Conservation (phyloP, 305 asterid genomes). For the Fraxinus ornus region DNA sequence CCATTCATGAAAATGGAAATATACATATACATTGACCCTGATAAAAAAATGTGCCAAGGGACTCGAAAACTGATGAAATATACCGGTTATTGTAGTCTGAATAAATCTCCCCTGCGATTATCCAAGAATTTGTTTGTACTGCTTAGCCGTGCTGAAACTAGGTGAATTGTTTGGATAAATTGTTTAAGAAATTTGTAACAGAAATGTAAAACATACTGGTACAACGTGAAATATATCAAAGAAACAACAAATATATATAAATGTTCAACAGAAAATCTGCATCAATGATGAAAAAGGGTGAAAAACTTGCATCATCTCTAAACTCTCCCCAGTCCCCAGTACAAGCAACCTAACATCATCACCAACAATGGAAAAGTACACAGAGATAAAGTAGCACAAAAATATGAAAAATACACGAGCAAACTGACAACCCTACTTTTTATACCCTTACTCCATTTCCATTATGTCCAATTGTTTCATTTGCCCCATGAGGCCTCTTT, state of each 20-base stretch:
- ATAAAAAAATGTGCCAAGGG: not conserved
- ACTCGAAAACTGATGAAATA: not conserved
- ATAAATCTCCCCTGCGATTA: not conserved
- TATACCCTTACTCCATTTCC: constrained; percentile 48
- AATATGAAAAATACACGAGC: constrained; percentile 2
- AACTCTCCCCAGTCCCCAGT: constrained; percentile 7
- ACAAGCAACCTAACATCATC: constrained; percentile 20
- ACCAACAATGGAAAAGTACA: constrained; percentile 2
- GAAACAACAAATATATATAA: constrained; percentile 28
- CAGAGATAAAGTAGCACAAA: not conserved
- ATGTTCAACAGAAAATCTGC: constrained; percentile 29
- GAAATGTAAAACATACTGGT: not conserved
- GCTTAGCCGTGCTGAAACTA: not conserved
- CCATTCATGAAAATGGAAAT: not conserved
- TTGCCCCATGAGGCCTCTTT: constrained; percentile 36
- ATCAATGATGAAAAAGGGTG: constrained; percentile 11
- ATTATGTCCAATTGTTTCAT: constrained; percentile 48
- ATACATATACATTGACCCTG: not conserved
- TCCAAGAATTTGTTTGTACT: not conserved
- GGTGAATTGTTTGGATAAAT: not conserved
- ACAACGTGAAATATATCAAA: constrained; percentile 1
- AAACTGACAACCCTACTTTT: constrained; percentile 20
- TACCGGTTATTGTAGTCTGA: not conserved
- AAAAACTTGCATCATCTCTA: constrained; percentile 21
- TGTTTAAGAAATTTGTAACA: not conserved